phyloP scores from a whole-genome alignment of 192 early-diverging fungal species.

The Paraglomus brasilianum region DNA sequence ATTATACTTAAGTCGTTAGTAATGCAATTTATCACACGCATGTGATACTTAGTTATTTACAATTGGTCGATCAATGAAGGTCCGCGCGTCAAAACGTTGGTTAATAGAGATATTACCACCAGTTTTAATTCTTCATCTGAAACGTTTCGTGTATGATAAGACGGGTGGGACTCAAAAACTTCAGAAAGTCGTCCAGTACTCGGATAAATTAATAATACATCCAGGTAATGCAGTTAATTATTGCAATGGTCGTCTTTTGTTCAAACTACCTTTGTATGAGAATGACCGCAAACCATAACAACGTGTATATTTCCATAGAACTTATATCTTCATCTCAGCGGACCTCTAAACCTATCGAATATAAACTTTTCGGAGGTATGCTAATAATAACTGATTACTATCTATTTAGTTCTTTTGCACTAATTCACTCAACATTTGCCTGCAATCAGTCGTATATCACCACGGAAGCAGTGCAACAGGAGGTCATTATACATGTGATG shows the following conservation, averaged over 20 bases:
- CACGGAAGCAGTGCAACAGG: slow-evolving; percentile 84
- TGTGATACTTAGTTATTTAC: not conserved
- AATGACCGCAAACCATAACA: not conserved
- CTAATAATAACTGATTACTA: slow-evolving; percentile 17
- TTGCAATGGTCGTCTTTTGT: not conserved
- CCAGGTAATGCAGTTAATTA: slow-evolving; percentile 46
- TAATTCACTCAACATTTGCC: slow-evolving; percentile 32
- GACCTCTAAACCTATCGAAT: slow-evolving; percentile 48
- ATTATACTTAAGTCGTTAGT: slow-evolving; percentile 7
- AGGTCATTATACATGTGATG: slow-evolving; percentile 97
- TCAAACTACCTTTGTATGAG: slow-evolving; percentile 28
- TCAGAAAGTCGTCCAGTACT: slow-evolving; percentile 80
- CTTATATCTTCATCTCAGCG: slow-evolving; percentile 60
- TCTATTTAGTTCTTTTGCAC: not conserved
- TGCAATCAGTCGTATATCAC: slow-evolving; percentile 81
- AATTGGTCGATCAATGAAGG: slow-evolving; percentile 18
- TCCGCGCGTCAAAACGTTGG: slow-evolving; percentile 79
- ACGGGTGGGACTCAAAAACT: slow-evolving; percentile 80
- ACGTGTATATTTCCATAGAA: slow-evolving; percentile 35
- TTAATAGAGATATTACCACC: slow-evolving; percentile 82
- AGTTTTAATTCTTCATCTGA: slow-evolving; percentile 90
- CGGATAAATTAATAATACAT: slow-evolving; percentile 57
- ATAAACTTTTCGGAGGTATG: slow-evolving; percentile 72
- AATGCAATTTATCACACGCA: not conserved
- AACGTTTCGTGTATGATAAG: slow-evolving; percentile 86